Evolutionary conservation across 805 yeast genomes (phyloP).

Genomic region (Clavispora vitiphila): DNA sequence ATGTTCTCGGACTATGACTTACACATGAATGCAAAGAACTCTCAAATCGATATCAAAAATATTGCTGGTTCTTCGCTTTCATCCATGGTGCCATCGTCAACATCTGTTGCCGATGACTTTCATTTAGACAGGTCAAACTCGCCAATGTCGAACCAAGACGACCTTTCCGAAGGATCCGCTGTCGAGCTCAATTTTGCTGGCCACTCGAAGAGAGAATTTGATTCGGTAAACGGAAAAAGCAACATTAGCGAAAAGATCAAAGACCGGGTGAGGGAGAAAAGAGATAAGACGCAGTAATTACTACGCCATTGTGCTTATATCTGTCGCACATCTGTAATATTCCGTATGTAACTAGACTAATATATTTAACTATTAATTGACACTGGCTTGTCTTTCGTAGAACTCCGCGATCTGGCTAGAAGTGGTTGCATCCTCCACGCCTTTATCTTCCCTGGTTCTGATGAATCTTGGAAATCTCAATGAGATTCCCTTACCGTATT

Average conservation of each 20-base stretch:
- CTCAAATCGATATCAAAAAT: conserved; percentile 12
- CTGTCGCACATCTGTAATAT: neutral
- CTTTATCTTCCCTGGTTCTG: conserved; percentile 80
- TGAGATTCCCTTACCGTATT: conserved; percentile 78
- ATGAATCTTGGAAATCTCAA: conserved; percentile 85
- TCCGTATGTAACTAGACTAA: neutral
- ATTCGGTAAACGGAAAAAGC: neutral
- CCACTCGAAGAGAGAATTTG: neutral
- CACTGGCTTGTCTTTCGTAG: conserved; percentile 64
- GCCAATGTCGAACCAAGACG: conserved; percentile 1
- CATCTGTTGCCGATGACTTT: conserved; percentile 33
- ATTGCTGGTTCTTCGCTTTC: conserved; percentile 10
- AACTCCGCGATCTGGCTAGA: conserved; percentile 81
- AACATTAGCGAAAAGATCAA: conserved; percentile 32
- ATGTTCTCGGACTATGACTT: conserved; percentile 49
- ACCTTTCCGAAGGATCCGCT: neutral
- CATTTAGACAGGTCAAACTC: conserved; percentile 7
- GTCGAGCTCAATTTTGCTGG: neutral
- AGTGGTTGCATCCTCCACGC: conserved; percentile 79
- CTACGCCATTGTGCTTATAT: neutral
- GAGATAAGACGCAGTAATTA: conserved; percentile 16
- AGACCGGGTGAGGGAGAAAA: conserved; percentile 30
- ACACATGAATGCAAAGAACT: conserved; percentile 23
- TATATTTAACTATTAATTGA: conserved; percentile 14
- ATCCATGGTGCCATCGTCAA: conserved; percentile 24